A percentile compares a stretch with the other conserved stretches of the same genome.
Evolutionary conservation across 257 asterid genomes (phyloP).

Genomic region (Eucommia ulmoides): DNA sequence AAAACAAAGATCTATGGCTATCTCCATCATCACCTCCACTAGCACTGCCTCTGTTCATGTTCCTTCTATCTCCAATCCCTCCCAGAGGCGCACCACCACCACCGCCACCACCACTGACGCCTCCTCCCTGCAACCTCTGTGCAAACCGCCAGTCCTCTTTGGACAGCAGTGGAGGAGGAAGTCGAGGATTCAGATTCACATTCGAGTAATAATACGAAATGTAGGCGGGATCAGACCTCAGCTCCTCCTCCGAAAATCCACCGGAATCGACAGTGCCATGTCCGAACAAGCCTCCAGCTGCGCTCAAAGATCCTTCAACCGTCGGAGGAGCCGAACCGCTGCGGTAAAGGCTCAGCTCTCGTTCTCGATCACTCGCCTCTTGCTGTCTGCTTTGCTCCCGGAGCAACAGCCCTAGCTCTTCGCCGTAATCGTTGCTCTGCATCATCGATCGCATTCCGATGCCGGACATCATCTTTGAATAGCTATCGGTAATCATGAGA

Average conservation of each 20-base stretch:
- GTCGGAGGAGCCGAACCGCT: constrained; percentile 74
- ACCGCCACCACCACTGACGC: constrained; percentile 11
- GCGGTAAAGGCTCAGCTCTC: constrained; percentile 37
- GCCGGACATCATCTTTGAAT: constrained; percentile 9
- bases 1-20: constrained; percentile 26
- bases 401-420: constrained; percentile 38
- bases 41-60: constrained; percentile 14
- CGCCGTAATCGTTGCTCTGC: constrained; percentile 26
- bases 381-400: constrained; percentile 28
- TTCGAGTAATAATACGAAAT: constrained; percentile 47
- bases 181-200: constrained; percentile 60
- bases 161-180: constrained; percentile 42
- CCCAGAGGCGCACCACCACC: constrained; percentile 14
- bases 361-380: constrained; percentile 32
- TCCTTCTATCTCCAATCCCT: constrained; percentile 48
- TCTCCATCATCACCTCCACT: constrained; percentile 17
- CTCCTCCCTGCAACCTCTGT: constrained; percentile 29
- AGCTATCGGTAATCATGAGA: background rate
- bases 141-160: constrained; percentile 40
- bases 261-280: constrained; percentile 9
- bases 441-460: constrained; percentile 32
- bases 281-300: constrained; percentile 19
- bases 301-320: constrained; percentile 37
- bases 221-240: constrained; percentile 72
- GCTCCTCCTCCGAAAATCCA: constrained; percentile 35